A percentile compares a stretch with the other conserved stretches of the same genome.
Evolutionary conservation across 2,329 filamentous ascomycete species (phyloP).

Genomic region (Xylaria sp.): DNA sequence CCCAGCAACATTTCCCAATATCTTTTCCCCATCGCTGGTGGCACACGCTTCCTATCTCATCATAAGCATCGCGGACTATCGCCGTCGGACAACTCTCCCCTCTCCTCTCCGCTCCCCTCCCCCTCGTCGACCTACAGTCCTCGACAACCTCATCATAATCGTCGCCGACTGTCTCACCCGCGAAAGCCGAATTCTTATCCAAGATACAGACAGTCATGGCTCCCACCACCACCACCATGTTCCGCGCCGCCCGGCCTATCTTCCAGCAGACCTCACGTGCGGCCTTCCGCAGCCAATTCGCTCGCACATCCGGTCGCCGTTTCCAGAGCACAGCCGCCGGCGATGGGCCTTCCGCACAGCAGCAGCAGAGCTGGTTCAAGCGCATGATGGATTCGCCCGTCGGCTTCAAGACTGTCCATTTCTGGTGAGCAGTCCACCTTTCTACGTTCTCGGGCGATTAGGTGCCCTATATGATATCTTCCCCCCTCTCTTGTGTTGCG

Average conservation of each 20-base stretch:
- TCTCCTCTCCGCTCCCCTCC: background rate
- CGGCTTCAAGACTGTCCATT: constrained; percentile 93
- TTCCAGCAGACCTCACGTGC: constrained; percentile 60
- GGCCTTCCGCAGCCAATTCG: constrained; percentile 53
- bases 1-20: constrained; percentile 23
- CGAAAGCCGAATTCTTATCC: background rate
- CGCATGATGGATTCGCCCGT: constrained; percentile 84
- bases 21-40: constrained; percentile 2
- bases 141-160: background rate
- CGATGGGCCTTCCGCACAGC: constrained; percentile 45
- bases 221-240: constrained; percentile 54
- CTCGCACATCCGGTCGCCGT: constrained; percentile 61
- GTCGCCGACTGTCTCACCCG: background rate
- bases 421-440: constrained; percentile 69
- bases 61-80: background rate
- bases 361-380: constrained; percentile 66
- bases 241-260: constrained; percentile 60
- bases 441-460: background rate
- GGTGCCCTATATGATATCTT: background rate
- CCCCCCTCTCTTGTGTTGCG: background rate
- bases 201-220: background rate
- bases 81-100: constrained; percentile 21
- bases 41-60: background rate
- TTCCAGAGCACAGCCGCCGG: constrained; percentile 70
- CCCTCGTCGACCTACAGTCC: background rate